Base-by-base conservation (phyloP, 2,329 filamentous ascomycete genomes). In the Penicillium hordei region DNA sequence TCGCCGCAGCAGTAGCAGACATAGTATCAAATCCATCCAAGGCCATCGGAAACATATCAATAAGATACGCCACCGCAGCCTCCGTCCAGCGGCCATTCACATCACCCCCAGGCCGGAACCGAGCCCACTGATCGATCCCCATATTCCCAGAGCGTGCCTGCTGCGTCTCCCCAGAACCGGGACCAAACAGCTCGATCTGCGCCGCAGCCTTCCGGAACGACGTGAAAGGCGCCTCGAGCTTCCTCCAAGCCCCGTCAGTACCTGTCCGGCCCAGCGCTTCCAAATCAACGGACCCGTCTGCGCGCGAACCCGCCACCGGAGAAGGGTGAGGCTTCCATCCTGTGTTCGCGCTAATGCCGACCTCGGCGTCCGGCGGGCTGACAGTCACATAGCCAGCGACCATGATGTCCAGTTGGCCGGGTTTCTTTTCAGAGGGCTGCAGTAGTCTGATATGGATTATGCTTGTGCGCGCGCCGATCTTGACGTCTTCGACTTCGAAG, bases 11-110 rank as follows among this genome's bases (percentile, higher is more conserved):
- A 31, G 58, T 62, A 50, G 64, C 57, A 52, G 69, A 68, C 71
- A 76, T 57, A 7, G 50, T 67, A 68, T 70, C 75, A 56, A 76
- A 68, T 34, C 75, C 72, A 71, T 90, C 86, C 15, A 89, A 73
- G 25, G 89, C 79, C 68, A 87, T 83, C 2, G 88, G 87, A 63
- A 88, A 90, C 69, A 85, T 85, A 70, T 93, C 90, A 19, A 81
- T 79, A 7, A 91, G 76, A 65, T 84, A 91, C 0, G 84, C 87
- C 2, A 93, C 76, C 1, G 81, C 79, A 3, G 82, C 81, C 63
- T 89, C 82, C 1, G 83, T 90, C 77, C 89, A 90, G 38, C 71
- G 68, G 13, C 75, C 81, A 58, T 83, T 50, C 39, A 61, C 48
- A 51, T 71, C 64, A 4, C 71, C 82, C 1, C 82, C 81, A 15